Conservation (phyloP, 495 filamentous ascomycete species). For the Aspergillus conjunctus region DNA sequence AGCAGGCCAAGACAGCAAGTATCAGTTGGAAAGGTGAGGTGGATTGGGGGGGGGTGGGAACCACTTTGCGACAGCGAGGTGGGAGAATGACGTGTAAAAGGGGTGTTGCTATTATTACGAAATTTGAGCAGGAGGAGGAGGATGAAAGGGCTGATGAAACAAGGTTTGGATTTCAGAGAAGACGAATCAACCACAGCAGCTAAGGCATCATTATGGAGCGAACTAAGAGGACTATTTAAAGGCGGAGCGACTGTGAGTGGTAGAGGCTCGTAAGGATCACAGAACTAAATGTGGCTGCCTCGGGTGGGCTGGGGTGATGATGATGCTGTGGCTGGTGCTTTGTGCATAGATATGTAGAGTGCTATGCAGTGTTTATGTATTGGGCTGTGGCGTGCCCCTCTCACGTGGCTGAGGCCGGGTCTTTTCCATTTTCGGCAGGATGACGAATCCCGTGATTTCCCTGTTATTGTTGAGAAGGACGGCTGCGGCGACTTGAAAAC, state of each 20-base stretch:
- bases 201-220: neutral
- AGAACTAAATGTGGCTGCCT: slow-evolving; percentile 2
- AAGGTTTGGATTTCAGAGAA: slow-evolving; percentile 1
- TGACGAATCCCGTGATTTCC: slow-evolving; percentile 16
- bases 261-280: neutral
- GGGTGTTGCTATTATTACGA: neutral
- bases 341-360: neutral
- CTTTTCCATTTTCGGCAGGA: slow-evolving; percentile 1
- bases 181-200: neutral
- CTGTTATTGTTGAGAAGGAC: slow-evolving; percentile 9
- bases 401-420: slow-evolving; percentile 7
- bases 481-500: slow-evolving; percentile 15
- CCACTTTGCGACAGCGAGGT: neutral
- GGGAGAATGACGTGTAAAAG: slow-evolving; percentile 16
- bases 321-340: neutral
- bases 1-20: slow-evolving; percentile 8
- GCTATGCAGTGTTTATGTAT: neutral
- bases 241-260: neutral
- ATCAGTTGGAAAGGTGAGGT: neutral
- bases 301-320: neutral
- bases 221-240: neutral
- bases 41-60: neutral
- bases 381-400: slow-evolving; percentile 9
- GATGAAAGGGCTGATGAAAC: neutral
- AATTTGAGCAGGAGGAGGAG: neutral